Percentiles rank a stretch among this genome's conserved stretches.
Conservation (phyloP, 805 yeast species). For the Teunomyces pallodes region DNA sequence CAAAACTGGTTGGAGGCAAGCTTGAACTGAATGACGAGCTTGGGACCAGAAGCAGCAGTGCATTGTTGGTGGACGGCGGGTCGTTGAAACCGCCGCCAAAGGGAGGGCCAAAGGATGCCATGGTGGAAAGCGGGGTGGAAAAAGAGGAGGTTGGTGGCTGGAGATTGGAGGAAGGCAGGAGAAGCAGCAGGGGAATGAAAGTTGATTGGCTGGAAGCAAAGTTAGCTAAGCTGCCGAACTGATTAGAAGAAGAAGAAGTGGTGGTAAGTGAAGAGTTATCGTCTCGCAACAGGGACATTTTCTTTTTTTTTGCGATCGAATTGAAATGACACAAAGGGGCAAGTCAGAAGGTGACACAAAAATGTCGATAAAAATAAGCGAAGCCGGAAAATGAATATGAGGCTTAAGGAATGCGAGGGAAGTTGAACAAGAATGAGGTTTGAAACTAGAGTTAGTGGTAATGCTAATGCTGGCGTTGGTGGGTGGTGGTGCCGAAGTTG, state of each 20-base stretch:
- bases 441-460: too few species aligned
- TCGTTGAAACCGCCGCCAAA: not conserved
- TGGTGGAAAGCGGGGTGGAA: conserved; percentile 6
- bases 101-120: conserved; percentile 4
- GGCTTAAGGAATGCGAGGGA: too few species aligned
- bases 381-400: not conserved
- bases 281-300: not conserved
- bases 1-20: not conserved
- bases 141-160: not conserved
- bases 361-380: not conserved
- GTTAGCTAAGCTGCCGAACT: not conserved
- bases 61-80: not conserved
- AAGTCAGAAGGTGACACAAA: not conserved
- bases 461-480: too few species aligned
- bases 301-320: not conserved
- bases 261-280: not conserved
- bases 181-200: too few species aligned
- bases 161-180: not conserved
- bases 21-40: conserved; percentile 1
- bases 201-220: not conserved
- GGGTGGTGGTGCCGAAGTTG: too few species aligned
- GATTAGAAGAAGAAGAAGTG: not conserved
- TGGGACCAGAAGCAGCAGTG: conserved; percentile 1
- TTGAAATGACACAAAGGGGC: not conserved
- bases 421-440: too few species aligned